phyloP scores from a whole-genome alignment of 2,329 filamentous ascomycete species.

The Microascus cirrosus region DNA sequence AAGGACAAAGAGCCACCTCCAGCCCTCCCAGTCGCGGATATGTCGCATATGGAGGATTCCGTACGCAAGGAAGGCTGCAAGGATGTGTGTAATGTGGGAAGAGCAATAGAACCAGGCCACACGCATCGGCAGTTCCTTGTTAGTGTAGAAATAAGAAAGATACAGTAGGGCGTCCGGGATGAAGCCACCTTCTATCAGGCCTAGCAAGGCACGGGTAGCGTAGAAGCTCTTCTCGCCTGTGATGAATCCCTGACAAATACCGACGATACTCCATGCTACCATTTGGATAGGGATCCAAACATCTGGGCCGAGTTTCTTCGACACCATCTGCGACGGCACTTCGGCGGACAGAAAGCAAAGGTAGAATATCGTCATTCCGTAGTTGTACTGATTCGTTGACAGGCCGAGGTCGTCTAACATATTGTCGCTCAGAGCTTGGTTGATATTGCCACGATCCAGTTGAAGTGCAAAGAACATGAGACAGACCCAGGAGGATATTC shows the following conservation, averaged over 20 bases:
- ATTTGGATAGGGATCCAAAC: constrained; percentile 51
- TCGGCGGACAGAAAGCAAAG: constrained; percentile 20
- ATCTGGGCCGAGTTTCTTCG: constrained; percentile 46
- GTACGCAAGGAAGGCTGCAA: constrained; percentile 24
- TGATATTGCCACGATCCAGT: constrained; percentile 35
- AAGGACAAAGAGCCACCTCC: constrained; percentile 42
- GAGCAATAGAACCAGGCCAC: constrained; percentile 29
- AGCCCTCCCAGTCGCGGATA: constrained; percentile 20
- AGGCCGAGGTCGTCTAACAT: constrained; percentile 30
- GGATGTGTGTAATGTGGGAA: constrained; percentile 25
- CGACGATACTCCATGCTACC: constrained; percentile 42
- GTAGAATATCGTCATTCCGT: constrained; percentile 20
- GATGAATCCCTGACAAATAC: constrained; percentile 32
- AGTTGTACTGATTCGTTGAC: constrained; percentile 27
- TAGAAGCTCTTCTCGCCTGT: constrained; percentile 24
- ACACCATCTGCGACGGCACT: constrained; percentile 48
- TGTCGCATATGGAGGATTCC: constrained; percentile 28
- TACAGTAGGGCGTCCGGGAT: constrained; percentile 32
- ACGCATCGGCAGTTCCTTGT: constrained; percentile 24
- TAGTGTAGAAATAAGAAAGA: constrained; percentile 31
- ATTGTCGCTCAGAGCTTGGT: constrained; percentile 34
- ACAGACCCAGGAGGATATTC: constrained; percentile 34
- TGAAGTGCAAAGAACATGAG: constrained; percentile 31
- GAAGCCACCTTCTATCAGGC: constrained; percentile 32
- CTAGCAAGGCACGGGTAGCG: constrained; percentile 24